Evolutionary conservation across 164 flowering plant genomes (phyloP).

Genomic region (Aristolochia fimbriata): DNA sequence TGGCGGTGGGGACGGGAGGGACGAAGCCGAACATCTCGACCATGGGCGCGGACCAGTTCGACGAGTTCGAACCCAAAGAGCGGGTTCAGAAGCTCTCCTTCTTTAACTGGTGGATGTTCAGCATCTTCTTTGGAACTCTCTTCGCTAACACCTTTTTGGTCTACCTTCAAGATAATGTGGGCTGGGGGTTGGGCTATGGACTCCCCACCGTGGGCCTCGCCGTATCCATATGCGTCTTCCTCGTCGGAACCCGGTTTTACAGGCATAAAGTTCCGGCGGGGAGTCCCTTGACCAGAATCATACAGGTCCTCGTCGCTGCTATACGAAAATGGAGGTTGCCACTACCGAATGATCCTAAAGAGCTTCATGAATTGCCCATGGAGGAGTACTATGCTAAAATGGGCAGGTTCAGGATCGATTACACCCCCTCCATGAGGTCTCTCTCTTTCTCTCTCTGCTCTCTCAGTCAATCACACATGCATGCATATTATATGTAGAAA

Average conservation of each 20-base stretch:
- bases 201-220: constrained; percentile 23
- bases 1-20: constrained; percentile 22
- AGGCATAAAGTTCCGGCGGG: constrained; percentile 23
- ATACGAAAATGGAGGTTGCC: constrained; percentile 14
- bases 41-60: constrained; percentile 20
- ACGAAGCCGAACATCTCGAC: constrained; percentile 27
- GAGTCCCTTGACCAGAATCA: constrained; percentile 25
- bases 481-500: too few relatives aligned
- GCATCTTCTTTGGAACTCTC: constrained; percentile 23
- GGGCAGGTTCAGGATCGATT: constrained; percentile 15
- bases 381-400: constrained; percentile 15
- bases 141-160: constrained; percentile 23
- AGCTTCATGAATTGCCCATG: constrained; percentile 20
- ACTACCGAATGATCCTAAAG: constrained; percentile 17
- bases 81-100: constrained; percentile 19
- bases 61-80: constrained; percentile 22
- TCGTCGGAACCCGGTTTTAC: constrained; percentile 22
- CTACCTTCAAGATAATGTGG: constrained; percentile 25
- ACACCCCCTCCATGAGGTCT: constrained; percentile 19
- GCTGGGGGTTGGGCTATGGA: constrained; percentile 25
- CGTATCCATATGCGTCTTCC: constrained; percentile 12
- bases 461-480: too few relatives aligned
- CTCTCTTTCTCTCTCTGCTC: neutral
- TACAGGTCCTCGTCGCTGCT: constrained; percentile 19
- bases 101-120: constrained; percentile 34